These are phyloP conservation scores for Syncephalastrum contaminatum DNA, from an alignment of 371 early-diverging fungal species.

Conservation along the genomic window DNA sequence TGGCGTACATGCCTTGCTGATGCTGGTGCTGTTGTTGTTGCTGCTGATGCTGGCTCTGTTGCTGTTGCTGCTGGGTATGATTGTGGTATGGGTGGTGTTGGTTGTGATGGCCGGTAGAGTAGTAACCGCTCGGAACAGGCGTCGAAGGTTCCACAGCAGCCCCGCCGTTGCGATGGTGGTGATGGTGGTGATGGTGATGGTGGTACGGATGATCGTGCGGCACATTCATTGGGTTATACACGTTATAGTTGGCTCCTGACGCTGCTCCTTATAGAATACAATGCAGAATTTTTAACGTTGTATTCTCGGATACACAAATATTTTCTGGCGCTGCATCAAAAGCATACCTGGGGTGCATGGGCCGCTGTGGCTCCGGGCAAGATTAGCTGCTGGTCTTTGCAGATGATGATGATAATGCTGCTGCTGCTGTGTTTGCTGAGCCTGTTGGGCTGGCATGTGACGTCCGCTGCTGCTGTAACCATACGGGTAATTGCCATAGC, in stretches of 20 bases:
- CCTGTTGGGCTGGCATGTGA: conserved; percentile 6
- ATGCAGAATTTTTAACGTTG: conserved; percentile 5
- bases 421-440: conserved; percentile 8
- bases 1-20: conserved; percentile 9
- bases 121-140: conserved; percentile 5
- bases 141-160: conserved; percentile 9
- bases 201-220: conserved; percentile 12
- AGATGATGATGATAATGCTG: conserved; percentile 9
- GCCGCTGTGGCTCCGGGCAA: conserved; percentile 12
- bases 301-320: background rate
- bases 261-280: background rate
- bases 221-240: conserved; percentile 9
- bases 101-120: conserved; percentile 5
- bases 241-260: conserved; percentile 11
- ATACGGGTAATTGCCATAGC: conserved; percentile 16
- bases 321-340: conserved; percentile 2
- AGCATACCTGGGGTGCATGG: conserved; percentile 13
- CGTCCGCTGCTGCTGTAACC: conserved; percentile 3
- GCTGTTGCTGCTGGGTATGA: background rate
- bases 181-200: conserved; percentile 12
- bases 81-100: conserved; percentile 3
- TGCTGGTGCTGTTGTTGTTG: background rate
- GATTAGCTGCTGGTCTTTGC: conserved; percentile 12
- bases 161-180: conserved; percentile 7
- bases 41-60: background rate